Evolutionary conservation across 306 rosid species (phyloP).

Genomic region (Elaeagnus macrophylla): DNA sequence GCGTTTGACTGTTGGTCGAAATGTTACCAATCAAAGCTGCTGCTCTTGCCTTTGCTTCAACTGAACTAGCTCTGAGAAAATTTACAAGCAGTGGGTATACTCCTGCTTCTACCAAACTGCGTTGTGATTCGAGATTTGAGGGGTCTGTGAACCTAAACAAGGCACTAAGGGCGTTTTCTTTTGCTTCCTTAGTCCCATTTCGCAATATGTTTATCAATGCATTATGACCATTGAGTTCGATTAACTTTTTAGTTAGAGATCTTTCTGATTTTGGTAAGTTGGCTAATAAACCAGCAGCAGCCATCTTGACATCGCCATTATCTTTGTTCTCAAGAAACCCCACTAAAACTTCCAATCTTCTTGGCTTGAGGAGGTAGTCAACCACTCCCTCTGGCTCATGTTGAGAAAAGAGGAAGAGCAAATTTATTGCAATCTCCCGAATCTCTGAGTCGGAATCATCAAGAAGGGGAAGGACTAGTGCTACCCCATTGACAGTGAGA

Average conservation of each 20-base stretch:
- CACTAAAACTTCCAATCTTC: conserved; percentile 78
- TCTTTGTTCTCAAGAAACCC: conserved; percentile 62
- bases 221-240: conserved; percentile 55
- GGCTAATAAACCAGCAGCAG: conserved; percentile 78
- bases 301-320: conserved; percentile 56
- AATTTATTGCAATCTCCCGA: conserved; percentile 50
- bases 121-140: conserved; percentile 49
- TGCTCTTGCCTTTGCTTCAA: conserved; percentile 76
- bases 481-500: conserved; percentile 54
- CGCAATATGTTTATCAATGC: conserved; percentile 56
- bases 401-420: conserved; percentile 74
- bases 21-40: conserved; percentile 80
- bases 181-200: conserved; percentile 57
- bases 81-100: conserved; percentile 62
- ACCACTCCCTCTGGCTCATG: conserved; percentile 75
- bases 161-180: conserved; percentile 81
- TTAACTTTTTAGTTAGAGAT: conserved; percentile 46
- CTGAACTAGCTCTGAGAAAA: conserved; percentile 43
- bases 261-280: conserved; percentile 69
- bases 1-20: conserved; percentile 55
- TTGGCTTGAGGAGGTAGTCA: conserved; percentile 73
- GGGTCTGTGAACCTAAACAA: conserved; percentile 88
- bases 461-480: conserved; percentile 61
- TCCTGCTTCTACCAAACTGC: conserved; percentile 48
- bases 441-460: conserved; percentile 64